phyloP scores from a whole-genome alignment of 768 basidiomycete species.

The Phaffia australis region DNA sequence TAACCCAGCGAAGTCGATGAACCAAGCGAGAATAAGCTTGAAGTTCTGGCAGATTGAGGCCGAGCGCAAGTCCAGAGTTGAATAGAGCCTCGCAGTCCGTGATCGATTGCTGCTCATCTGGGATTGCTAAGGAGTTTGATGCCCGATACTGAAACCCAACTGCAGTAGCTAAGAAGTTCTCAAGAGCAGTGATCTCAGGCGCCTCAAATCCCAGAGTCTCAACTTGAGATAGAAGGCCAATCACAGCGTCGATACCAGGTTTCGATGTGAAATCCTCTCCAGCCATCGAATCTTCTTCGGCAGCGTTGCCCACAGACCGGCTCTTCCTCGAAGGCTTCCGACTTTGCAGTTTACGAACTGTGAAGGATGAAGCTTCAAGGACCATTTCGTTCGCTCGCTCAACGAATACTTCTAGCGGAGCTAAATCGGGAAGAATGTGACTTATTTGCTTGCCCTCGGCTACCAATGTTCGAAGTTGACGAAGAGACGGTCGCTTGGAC shows the following conservation, averaged over 20 bases:
- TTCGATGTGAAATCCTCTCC: constrained; percentile 56
- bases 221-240: constrained; percentile 58
- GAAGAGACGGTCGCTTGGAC: constrained; percentile 59
- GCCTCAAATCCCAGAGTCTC: constrained; percentile 73
- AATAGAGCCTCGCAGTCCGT: constrained; percentile 59
- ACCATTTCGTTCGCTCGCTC: constrained; percentile 31
- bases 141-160: constrained; percentile 33
- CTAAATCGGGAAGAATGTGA: constrained; percentile 59
- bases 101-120: constrained; percentile 35
- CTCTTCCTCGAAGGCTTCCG: constrained; percentile 5
- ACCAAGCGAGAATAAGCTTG: constrained; percentile 67
- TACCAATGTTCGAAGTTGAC: constrained; percentile 66
- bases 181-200: constrained; percentile 50
- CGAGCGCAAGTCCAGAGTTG: constrained; percentile 59
- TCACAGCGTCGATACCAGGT: constrained; percentile 49
- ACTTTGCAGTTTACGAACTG: constrained; percentile 14
- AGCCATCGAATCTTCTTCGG: constrained; percentile 41
- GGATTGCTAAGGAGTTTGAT: constrained; percentile 27
- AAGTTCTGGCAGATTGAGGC: constrained; percentile 73
- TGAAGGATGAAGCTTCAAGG: constrained; percentile 27
- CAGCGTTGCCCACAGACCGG: constrained; percentile 15
- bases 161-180: constrained; percentile 31
- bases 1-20: constrained; percentile 62
- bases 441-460: constrained; percentile 82
- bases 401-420: constrained; percentile 65